Evolutionary conservation across 306 rosid genomes (phyloP).

Genomic region (Mucuna pruriens): DNA sequence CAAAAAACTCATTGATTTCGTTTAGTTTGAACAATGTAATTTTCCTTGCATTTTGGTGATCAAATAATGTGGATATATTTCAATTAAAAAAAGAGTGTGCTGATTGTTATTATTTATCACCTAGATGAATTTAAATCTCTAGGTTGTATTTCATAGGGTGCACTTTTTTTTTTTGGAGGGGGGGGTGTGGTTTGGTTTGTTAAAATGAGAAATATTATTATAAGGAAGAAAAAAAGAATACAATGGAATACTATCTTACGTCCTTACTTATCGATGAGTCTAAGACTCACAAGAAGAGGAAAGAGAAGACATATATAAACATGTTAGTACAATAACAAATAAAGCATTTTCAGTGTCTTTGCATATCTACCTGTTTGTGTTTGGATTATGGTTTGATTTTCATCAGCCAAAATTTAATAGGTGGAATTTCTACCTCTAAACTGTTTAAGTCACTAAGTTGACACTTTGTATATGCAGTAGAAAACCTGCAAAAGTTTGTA

Average conservation of each 20-base stretch:
- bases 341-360: background rate
- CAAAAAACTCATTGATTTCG: background rate
- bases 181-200: background rate
- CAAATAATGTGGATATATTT: background rate
- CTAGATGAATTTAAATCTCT: background rate
- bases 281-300: background rate
- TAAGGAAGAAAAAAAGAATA: background rate
- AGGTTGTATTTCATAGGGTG: background rate
- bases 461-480: background rate
- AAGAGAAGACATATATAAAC: background rate
- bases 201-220: background rate
- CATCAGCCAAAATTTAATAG: background rate
- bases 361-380: background rate
- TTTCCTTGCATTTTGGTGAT: constrained; percentile 1
- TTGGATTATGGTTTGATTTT: background rate
- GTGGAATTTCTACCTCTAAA: background rate
- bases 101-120: constrained; percentile 1
- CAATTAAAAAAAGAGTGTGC: background rate
- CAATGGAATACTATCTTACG: background rate
- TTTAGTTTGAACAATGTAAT: constrained; percentile 21
- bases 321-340: background rate
- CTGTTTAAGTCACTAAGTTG: constrained; percentile 8
- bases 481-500: constrained; percentile 10
- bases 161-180: background rate
- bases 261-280: background rate